Base-by-base conservation (phyloP, 306 rosid genomes). In the Gynostemma pentaphyllum region DNA sequence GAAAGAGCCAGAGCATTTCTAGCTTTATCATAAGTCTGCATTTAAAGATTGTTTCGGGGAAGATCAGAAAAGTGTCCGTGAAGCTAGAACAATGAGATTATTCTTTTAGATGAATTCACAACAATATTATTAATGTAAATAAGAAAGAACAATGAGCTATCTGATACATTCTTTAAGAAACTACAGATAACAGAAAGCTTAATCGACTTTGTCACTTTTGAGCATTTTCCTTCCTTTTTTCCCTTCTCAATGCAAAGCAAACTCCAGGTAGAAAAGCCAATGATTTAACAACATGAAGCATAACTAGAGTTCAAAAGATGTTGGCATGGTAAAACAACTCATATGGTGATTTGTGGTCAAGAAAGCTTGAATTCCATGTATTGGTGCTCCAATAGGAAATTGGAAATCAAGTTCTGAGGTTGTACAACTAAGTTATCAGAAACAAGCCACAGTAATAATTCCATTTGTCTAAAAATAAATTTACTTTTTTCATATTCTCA, bases 1-100 rank as follows among this genome's bases (percentile, higher is more conserved):
- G 97, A 95, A 51, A 92, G 96, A 68, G 99, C 99, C 73, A 92
- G 23, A 9, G 99, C 99, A 75, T 88, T 92, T 78, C 99, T 88
- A 73, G 97, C 99, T 78, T 88, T 92, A 70, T 92, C 97, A 74
- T 88, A 92, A 15, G 95, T 78, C 99, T 92, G 86, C 74, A 74
- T 42, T 57, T 63, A 51, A 69, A 52, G 28, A 79, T 47, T 21
- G 63, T 19, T 7, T 56, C 4, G 60, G 15, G 49, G 72, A 50
- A 63, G 57, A 52, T 45, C 49, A 53, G 60, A 65, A 28, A 55
- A 24, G 41, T 61, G 62, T 50, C 59, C 46, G n/a, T 23, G 27
- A 41, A 18, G 3, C 14, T 44, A 32, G 23, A 59, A 62, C 23
- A 66, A 37, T 21, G 49, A 68, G 53, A 72, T 52, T 40, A n/a